Base-by-base conservation (phyloP, 2,329 filamentous ascomycete genomes). In the Colletotrichum plurivorum region DNA sequence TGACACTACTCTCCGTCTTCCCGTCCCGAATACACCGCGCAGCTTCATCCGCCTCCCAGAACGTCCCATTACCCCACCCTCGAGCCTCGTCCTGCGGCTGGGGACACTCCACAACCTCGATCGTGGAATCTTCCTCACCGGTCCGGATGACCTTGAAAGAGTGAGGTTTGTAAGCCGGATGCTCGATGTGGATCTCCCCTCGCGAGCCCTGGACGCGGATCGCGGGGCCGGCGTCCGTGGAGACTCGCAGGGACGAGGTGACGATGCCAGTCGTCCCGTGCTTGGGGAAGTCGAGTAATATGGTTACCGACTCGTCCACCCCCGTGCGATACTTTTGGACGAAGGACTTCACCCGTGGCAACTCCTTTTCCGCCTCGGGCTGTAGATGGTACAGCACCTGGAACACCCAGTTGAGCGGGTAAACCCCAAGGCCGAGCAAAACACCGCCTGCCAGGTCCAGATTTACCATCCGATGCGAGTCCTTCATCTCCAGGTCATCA, bases 341-440 rank as follows among this genome's bases (percentile, higher is more conserved):
- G 60, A 92, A 88, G 0, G 90, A 87, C 12, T 90, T 82, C 3
- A 95, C 90, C 49, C 83, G 85, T 5, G 94, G 94, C 1, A 86
- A 76, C 78, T 93, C 88, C 73, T 94, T 92, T 59, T 87, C 83
- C n/a, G 87, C 85, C 72, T 90, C 85, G 2, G 90, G 86, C 75
- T 95, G 92, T 1, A 92, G 89, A 78, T 94, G 93, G 82, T 97
- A 97, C 20, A 97, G 87, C 52, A 92, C 92, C 81, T 97, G 94
- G 86, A 95, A 97, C 52, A 95, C 87, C 94, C 94, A 97, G 36
- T 94, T 97, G 69, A 97, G 82, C 45, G 93, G 89, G 83, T 97
- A 97, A 79, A 97, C 92, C 67, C 94, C 94, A 63, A 97, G 84
- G 79, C 97, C 94, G 55, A 97, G 87, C 62, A 97, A 83, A 1